Base-by-base conservation (phyloP, 257 asterid species). In the Forsythia viridissima region DNA sequence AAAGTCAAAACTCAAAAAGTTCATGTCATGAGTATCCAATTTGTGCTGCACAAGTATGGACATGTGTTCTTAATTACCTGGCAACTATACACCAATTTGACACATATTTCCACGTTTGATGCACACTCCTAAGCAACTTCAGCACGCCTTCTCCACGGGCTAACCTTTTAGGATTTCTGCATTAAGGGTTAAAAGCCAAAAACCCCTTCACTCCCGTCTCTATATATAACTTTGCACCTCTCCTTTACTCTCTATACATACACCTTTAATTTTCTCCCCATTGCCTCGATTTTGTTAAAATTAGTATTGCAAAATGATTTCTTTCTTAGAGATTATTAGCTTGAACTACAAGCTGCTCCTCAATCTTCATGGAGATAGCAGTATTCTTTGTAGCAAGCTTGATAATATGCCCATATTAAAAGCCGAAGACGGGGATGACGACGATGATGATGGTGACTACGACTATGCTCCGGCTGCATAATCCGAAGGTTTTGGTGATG, bases 381-480 rank as follows among this genome's bases (percentile, higher is more conserved):
- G 65, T 18, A 55, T n/a, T 55, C 70, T 24, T 63, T 7, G 3
- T 30, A 10, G 40, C 24, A 7, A 63, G 10, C 18, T 30, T 36
- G 6, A 21, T 63, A 63, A 63, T 8, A 63, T 63, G 70, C 16
- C 39, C 8, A 30, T 30, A 30, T 30, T 24, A 63, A 30, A 63
- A 63, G 40, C 16, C 3, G 24, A 16, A 63, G 8, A 16, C 11
- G 3, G 70, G 70, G 24, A 59, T 10, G 70, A 63, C 2, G 70
- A 63, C 7, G 70, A 63, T 3, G 69, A 61, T 8, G 69, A 61
- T 63, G n/a, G 18, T 0, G 70, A 63, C 16, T 63, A 63, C 16
- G 70, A 63, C 70, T 63, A 63, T 5, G 70, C 70, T 11, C 70
- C 70, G 18, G 70, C 70, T 24, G 70, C 70, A 30, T 63, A 63